Evolutionary conservation across 257 asterid species (phyloP), one percentile per base, ranked within the genome.

Genomic region (Thymus mandschuricus): DNA sequence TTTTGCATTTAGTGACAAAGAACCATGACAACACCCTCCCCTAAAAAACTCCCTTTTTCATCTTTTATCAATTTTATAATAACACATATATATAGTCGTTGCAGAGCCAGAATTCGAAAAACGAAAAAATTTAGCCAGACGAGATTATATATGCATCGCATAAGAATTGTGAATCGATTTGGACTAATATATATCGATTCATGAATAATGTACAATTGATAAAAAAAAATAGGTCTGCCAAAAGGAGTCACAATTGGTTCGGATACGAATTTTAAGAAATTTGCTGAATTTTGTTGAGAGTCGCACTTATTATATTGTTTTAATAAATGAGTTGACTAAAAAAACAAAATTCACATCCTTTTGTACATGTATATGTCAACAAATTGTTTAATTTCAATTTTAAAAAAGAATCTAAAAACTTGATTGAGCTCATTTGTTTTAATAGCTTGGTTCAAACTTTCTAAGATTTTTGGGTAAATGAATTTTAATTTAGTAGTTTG

Each of bases 1-100:
- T 0, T 21, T 35, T 35, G 40, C 40, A 35, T 76, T 71, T 63
- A 58, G 70, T 77, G 77, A 72, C 81, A 71, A 77, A 72, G 35
- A 58, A 50, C 12, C 60, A 54, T 67, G 70, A 29, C 54, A 64
- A 68, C 15, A 48, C n/a, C 56, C 65, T 59, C 5, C 69, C 69
- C 70, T 28, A 55, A 50, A 43, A 68, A 64, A 67, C 66, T 66
- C 55, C 64, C 29, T 31, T 59, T 60, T 8, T 35, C 15, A 52
- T 7, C 29, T 35, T 57, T 61, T 21, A 21, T 21, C 21, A 21
- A 21, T 21, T 21, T 21, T 21, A 21, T 21, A 21, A 21, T 21
- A 21, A 5, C 8, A 60, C 40, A 33, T 21, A 21, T 21, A 21
- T 21, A 21, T 0, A 21, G 21, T 21, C 21, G 21, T 21, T 21